Evolutionary conservation across 305 asterid species (phyloP), one percentile per base, ranked within the genome.

Genomic region (Fraxinus dipetala): DNA sequence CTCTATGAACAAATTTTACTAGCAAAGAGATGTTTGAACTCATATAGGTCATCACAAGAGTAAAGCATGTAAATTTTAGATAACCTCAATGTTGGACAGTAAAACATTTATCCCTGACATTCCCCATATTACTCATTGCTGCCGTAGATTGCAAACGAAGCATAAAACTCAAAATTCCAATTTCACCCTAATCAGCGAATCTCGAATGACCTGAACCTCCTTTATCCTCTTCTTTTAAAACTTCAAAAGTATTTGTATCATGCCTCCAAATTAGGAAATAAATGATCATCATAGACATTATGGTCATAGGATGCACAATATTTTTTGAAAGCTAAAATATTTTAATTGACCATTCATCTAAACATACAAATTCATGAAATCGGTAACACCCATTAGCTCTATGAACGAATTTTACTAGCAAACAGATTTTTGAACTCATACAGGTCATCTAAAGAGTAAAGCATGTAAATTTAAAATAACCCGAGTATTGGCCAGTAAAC

Each of bases 351-450:
- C 26, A 76, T 18, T 77, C 32, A 76, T 63, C 67, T 77, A 13
- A 11, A 76, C 81, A 80, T 1, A 31, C 24, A 70, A 70, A 30
- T 31, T 70, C 67, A 83, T 45, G 38, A 61, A 73, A 28, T 38
- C 7, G 28, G 34, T 34, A 83, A 59, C n/a, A 80, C 1, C 63
- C 30, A 38, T 31, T 45, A 79, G 70, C 61, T 63, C n/a, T 69
- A 30, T 6, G 59, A 56, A 35, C 0, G 63, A 24, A 59, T 30
- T 20, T 63, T 34, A 73, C 28, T 28, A 8, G 35, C 83, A 80
- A 4, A 73, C 38, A 75, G 75, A 75, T 13, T 16, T 48, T 51
- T 51, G 24, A 51, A 51, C 63, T 51, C 63, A 51, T 51, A n/a
- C 20, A 6, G 63, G 24, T 51, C 63, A 51, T 51, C 63, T 11